Evolutionary conservation across 129 eudicot genomes (phyloP), one percentile per base, ranked within the genome.

Genomic region (Tanacetum coccineum): DNA sequence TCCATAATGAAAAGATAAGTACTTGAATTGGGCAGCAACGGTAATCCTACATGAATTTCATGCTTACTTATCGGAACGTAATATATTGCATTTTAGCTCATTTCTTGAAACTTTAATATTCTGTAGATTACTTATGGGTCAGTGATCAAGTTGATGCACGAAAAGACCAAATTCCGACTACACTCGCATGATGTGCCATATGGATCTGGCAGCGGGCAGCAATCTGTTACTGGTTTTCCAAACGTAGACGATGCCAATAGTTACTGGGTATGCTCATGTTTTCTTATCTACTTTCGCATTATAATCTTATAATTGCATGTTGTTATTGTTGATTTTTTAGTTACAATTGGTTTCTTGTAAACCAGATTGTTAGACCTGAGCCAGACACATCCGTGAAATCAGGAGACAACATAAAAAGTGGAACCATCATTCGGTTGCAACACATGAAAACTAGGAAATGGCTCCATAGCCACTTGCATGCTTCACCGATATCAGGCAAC

Each of bases 131-230:
- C 99, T 6, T 94, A 84, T 72, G 99, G 99, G 15, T 89, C 97
- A 11, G 85, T 64, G 28, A 82, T 89, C 85, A 94, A 94, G 83
- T 75, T 94, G 81, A 87, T 89, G 97, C 99, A 94, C 48, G 99
- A 94, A 68, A 89, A 66, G 90, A 87, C 99, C 13, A 89, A 87
- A 62, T 84, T 79, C 55, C 78, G 97, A 59, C 84, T 94, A 74
- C 99, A 94, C 75, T 94, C 99, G 1, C 99, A 94, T 13, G 99
- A 94, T 64, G 97, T 94, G 74, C 99, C 99, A 25, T 94, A 94
- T 84, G 99, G 99, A 51, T 94, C 99, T 26, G 99, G 99, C 53
- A 94, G 99, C 74, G 99, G 99, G 71, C 99, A 94, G 81, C 99
- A 94, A 69, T 94, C 99, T 0, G 99, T 94, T 32, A 94, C 99